Base-by-base conservation (phyloP, 495 filamentous ascomycete genomes). In the Talaromyces stipitatus region DNA sequence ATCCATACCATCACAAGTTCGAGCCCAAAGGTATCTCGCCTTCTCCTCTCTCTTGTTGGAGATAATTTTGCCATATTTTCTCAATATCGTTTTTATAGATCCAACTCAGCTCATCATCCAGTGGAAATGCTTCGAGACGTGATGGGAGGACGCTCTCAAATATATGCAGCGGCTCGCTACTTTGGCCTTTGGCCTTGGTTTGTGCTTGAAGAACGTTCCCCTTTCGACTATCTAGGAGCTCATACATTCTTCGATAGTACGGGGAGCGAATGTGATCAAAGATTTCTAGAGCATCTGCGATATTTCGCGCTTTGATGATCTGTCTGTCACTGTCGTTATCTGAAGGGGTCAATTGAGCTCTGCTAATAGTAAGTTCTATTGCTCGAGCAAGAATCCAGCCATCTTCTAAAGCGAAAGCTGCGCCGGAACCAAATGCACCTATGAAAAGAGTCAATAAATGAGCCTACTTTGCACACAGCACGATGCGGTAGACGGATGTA, bases 331-430 rank as follows among this genome's bases (percentile, higher is more conserved):
- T 22, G 41, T 45, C 41, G 41, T 4, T 45, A 11, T 45, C 41
- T 55, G 8, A 69, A 38, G 0, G 63, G 60, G 20, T 62, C 60
- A 10, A 54, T 57, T 36, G 55, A 55, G 36, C 27, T 48, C 7
- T 53, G 46, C 11, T 50, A 24, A 20, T 61, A 5, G 59, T 57
- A 29, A 71, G 58, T 14, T 72, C 71, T 2, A 80, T 63, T 5
- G 72, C 67, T 48, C 67, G 70, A 4, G 74, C 74, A 26, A 80
- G 62, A 32, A 76, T 70, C 70, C 71, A 80, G 12, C 69, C 72
- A 61, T 80, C 78, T 57, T 79, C 73, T 65, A 80, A 71, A 0
- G 78, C 76, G 54, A 80, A 80, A 6, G 72, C 73, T 1, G 78
- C 74, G 0, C 78, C 78, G 1, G 78, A 77, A 0, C 78, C 78